A percentile compares a stretch with the other conserved stretches of the same genome.
Conservation (phyloP, 495 filamentous ascomycete species). For the Neurospora tetraspora region DNA sequence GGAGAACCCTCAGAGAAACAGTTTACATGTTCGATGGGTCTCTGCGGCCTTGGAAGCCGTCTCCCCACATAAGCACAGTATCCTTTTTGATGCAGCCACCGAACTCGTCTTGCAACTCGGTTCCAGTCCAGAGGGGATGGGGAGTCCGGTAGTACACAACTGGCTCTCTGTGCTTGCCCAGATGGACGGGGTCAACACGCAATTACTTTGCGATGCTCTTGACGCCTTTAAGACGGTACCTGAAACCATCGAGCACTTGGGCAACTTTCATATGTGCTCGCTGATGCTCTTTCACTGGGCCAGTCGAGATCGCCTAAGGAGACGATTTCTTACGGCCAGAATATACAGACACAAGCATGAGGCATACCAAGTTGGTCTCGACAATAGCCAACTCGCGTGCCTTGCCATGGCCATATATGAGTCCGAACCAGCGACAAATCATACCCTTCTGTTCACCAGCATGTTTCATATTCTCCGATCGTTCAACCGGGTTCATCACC, state of each 20-base stretch:
- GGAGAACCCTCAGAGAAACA: background rate
- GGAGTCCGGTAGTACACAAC: constrained; percentile 8
- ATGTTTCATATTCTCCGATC: constrained; percentile 11
- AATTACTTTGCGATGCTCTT: constrained; percentile 6
- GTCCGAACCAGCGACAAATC: constrained; percentile 2
- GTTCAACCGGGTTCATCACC: background rate
- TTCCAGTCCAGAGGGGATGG: background rate
- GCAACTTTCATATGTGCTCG: constrained; percentile 11
- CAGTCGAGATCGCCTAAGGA: constrained; percentile 14
- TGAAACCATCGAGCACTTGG: constrained; percentile 2
- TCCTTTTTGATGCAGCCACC: constrained; percentile 9
- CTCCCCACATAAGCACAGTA: constrained; percentile 1
- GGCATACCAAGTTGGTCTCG: background rate
- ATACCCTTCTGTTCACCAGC: constrained; percentile 5
- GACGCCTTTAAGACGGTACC: constrained; percentile 1
- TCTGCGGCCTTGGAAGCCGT: constrained; percentile 1
- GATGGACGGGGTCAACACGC: constrained; percentile 9
- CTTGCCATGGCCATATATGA: constrained; percentile 18
- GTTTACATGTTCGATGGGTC: constrained; percentile 2
- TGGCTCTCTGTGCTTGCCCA: constrained; percentile 23
- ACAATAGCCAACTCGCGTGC: constrained; percentile 14
- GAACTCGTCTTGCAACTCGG: constrained; percentile 3
- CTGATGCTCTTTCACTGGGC: constrained; percentile 20
- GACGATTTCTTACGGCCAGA: background rate
- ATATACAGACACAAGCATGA: constrained; percentile 1